Base-by-base conservation (phyloP, 305 asterid species). In the Fraxinus greggii region DNA sequence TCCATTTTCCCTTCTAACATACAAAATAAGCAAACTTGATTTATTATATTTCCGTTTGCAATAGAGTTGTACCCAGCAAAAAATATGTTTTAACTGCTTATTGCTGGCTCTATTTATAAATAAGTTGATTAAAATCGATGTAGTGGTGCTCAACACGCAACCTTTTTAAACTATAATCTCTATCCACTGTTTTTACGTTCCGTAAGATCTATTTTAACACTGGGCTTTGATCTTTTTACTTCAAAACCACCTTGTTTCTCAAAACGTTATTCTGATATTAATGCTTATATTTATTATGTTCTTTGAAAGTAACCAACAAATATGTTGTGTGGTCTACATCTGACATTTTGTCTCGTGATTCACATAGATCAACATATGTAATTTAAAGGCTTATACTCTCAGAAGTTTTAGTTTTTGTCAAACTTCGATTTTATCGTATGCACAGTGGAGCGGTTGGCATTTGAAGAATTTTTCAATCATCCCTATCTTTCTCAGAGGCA, bases 401-500 rank as follows among this genome's bases (percentile, higher is more conserved):
- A 26, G 69, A 36, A 29, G 54, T 38, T 76, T 31, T 76, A 54
- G 63, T 77, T 48, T 63, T 78, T 76, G 4, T 73, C 40, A 0
- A 0, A 75, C 67, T 78, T 51, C 75, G 32, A 40, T 74, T 78
- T 45, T 83, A 75, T 77, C 28, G 29, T 51, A 61, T 82, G 72
- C 48, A 59, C 93, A 96, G 99, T 96, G 86, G 99, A 94, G 87
- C 90, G 98, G 48, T 82, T 95, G 94, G 91, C 98, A 26, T 96
- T 96, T 86, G 98, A 92, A 82, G 99, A 96, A 86, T 93, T 96
- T 84, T 96, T 94, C 88, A 90, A 91, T 91, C 99, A 96, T 85
- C 93, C 97, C 70, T 96, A 90, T 90, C 89, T 96, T 78, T 90
- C 95, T 74, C 85, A 85, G 77, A 87, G 86, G 83, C 91, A 88